Evolutionary conservation across 345 rosid genomes (phyloP).

Genomic region (Linum trigynum): DNA sequence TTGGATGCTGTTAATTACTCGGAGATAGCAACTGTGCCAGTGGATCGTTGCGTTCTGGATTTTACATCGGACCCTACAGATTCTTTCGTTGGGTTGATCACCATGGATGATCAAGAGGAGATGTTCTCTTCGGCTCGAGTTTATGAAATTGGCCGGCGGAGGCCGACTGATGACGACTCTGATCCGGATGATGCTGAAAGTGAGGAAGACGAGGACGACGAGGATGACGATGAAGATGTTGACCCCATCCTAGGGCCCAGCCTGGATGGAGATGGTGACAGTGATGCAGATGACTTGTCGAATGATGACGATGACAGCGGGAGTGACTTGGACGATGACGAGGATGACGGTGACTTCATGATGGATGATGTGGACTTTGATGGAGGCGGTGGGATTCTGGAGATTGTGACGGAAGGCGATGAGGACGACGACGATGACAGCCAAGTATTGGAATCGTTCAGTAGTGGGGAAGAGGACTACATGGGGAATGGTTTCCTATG

Average conservation of each 20-base stretch:
- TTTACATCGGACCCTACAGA: constrained; percentile 87
- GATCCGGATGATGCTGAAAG: constrained; percentile 96
- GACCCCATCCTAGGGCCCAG: constrained; percentile 58
- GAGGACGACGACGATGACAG: constrained; percentile 53
- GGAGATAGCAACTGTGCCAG: constrained; percentile 80
- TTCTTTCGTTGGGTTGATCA: constrained; percentile 77
- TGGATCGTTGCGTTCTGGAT: constrained; percentile 96
- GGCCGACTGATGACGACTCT: constrained; percentile 92
- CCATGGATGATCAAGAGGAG: constrained; percentile 94
- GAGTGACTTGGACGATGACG: constrained; percentile 54
- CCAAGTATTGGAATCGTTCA: constrained; percentile 55
- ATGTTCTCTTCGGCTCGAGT: constrained; percentile 86
- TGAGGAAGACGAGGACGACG: constrained; percentile 87
- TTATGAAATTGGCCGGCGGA: constrained; percentile 85
- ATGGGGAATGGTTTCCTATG: constrained; percentile 27
- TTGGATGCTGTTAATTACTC: constrained; percentile 88
- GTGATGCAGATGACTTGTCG: constrained; percentile 60
- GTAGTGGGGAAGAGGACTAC: constrained; percentile 66
- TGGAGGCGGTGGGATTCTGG: constrained; percentile 54
- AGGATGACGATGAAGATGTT: constrained; percentile 61
- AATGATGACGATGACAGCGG: constrained; percentile 52
- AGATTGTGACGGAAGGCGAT: constrained; percentile 48
- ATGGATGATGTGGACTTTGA: constrained; percentile 47
- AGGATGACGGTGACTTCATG: constrained; percentile 44
- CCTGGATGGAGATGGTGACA: constrained; percentile 62